Evolutionary conservation across 2,329 filamentous ascomycete species (phyloP).

Genomic region (Colletotrichum gigasporum): DNA sequence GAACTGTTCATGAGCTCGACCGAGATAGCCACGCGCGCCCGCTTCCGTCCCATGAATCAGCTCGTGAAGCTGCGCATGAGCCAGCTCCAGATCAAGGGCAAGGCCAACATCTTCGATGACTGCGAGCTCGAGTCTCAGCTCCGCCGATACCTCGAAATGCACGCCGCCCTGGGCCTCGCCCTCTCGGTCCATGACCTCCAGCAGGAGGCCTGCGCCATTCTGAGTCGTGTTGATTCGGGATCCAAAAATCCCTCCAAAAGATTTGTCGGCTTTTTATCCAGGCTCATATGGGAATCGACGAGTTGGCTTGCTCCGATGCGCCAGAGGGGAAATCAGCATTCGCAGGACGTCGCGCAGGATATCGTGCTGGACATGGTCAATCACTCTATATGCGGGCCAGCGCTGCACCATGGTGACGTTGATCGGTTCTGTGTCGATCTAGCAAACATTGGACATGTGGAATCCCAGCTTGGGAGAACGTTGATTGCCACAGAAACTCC

Average conservation of each 20-base stretch:
- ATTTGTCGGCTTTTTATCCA: conserved; percentile 17
- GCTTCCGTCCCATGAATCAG: conserved; percentile 37
- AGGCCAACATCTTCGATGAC: conserved; percentile 37
- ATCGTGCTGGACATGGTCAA: not conserved
- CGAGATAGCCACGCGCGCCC: conserved; percentile 31
- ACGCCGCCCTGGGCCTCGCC: conserved; percentile 6
- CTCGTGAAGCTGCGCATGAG: conserved; percentile 33
- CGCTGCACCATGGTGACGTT: too few species aligned
- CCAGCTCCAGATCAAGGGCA: conserved; percentile 39
- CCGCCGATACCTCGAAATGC: not conserved
- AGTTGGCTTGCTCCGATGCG: conserved; percentile 20
- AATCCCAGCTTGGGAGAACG: not conserved
- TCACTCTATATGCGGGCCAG: too few species aligned
- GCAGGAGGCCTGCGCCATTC: conserved; percentile 29
- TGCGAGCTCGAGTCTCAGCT: conserved; percentile 39
- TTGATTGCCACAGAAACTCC: too few species aligned
- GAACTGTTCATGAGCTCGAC: conserved; percentile 35
- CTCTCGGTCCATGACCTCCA: conserved; percentile 33
- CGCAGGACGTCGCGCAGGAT: not conserved
- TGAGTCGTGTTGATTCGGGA: conserved; percentile 20
- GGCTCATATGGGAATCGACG: conserved; percentile 12
- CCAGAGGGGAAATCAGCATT: not conserved
- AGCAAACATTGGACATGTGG: not conserved
- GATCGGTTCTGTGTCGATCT: not conserved
- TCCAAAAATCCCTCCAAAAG: conserved; percentile 22